These are phyloP conservation scores for Pleomassaria siparia DNA, from an alignment of 2,329 filamentous ascomycete species.

Conservation along the genomic window DNA sequence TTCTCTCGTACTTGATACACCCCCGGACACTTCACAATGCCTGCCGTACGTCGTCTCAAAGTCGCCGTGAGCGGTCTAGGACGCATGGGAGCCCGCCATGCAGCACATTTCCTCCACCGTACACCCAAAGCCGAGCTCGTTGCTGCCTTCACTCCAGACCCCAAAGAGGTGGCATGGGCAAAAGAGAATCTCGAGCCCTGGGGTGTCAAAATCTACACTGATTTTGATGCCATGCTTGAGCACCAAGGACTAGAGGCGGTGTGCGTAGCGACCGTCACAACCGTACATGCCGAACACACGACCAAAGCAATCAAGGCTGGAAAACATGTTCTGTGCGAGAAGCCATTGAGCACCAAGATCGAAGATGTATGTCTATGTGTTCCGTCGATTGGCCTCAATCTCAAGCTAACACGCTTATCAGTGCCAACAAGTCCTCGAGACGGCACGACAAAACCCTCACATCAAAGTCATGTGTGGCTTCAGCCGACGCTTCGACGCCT, in stretches of 20 bases:
- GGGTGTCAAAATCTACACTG: constrained; percentile 55
- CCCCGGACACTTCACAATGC: constrained; percentile 25
- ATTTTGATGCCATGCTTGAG: constrained; percentile 60
- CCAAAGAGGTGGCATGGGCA: constrained; percentile 51
- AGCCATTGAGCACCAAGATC: constrained; percentile 60
- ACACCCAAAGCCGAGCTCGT: constrained; percentile 51
- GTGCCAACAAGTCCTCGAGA: constrained; percentile 63
- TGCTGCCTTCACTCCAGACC: constrained; percentile 50
- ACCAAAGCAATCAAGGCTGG: constrained; percentile 58
- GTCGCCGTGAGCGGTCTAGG: constrained; percentile 51
- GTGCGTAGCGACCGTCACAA: constrained; percentile 57
- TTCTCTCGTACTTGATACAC: constrained; percentile 1
- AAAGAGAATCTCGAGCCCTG: constrained; percentile 52
- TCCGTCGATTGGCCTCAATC: neutral
- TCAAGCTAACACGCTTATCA: constrained; percentile 28
- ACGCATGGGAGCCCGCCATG: constrained; percentile 54
- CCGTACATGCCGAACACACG: constrained; percentile 59
- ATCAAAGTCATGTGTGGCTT: constrained; percentile 69
- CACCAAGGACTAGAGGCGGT: constrained; percentile 59
- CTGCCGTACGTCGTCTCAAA: constrained; percentile 43
- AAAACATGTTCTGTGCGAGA: constrained; percentile 62
- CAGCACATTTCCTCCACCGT: constrained; percentile 50
- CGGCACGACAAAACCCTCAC: constrained; percentile 56
- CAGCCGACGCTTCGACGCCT: constrained; percentile 66
- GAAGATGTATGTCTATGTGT: constrained; percentile 53